A percentile compares a stretch with the other conserved stretches of the same genome.
phyloP scores from a whole-genome alignment of 2,329 filamentous ascomycete species.

The Aspergillus piperis region DNA sequence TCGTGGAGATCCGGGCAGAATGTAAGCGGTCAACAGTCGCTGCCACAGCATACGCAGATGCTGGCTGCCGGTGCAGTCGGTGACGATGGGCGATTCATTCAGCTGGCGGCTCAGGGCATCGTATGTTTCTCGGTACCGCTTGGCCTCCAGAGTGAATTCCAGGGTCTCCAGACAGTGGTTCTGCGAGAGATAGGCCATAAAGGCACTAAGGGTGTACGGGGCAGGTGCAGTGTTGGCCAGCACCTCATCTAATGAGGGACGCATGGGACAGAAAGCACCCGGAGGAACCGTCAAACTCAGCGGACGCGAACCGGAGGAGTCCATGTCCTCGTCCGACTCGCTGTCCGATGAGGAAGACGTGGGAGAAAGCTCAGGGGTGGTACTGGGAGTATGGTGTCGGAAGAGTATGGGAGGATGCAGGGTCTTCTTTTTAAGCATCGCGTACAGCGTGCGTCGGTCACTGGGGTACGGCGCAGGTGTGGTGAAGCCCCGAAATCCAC shows the following conservation, averaged over 20 bases:
- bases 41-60: constrained; percentile 82
- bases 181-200: constrained; percentile 94
- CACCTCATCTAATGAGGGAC: constrained; percentile 82
- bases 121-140: constrained; percentile 74
- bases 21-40: constrained; percentile 85
- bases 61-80: constrained; percentile 60
- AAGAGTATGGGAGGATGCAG: constrained; percentile 37
- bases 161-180: constrained; percentile 96
- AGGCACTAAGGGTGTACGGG: constrained; percentile 87
- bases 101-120: constrained; percentile 57
- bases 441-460: constrained; percentile 32
- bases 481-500: constrained; percentile 16
- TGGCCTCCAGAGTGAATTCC: constrained; percentile 93
- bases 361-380: constrained; percentile 49
- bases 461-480: constrained; percentile 15
- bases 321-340: constrained; percentile 49
- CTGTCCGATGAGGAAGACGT: constrained; percentile 43
- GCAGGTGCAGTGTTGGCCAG: constrained; percentile 80
- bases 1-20: constrained; percentile 77
- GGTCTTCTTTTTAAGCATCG: constrained; percentile 43
- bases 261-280: constrained; percentile 46
- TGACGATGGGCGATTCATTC: constrained; percentile 47
- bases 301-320: constrained; percentile 44
- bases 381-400: constrained; percentile 43
- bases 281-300: constrained; percentile 45